Evolutionary conservation across 2,329 filamentous ascomycete genomes (phyloP).

Genomic region (Fusarium heterosporum): DNA sequence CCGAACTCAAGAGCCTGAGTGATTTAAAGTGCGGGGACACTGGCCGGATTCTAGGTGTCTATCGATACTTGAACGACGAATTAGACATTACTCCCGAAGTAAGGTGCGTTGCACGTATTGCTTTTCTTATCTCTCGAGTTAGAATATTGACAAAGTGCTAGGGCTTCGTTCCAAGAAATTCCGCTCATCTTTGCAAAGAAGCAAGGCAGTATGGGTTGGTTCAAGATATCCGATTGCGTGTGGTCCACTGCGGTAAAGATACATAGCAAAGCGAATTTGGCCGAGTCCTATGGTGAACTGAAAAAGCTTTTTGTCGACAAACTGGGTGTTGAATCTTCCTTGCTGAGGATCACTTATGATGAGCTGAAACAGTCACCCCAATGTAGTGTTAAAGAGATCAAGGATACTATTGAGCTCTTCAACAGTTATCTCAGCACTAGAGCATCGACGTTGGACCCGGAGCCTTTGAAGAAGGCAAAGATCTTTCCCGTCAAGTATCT

Average conservation of each 20-base stretch:
- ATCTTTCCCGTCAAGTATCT: constrained; percentile 27
- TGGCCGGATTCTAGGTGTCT: too few species aligned
- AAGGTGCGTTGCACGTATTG: too few species aligned
- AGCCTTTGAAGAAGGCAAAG: constrained; percentile 24
- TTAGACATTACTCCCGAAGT: too few species aligned
- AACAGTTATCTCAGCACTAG: constrained; percentile 14
- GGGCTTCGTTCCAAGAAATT: too few species aligned
- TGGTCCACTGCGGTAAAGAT: constrained; percentile 30
- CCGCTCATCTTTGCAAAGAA: too few species aligned
- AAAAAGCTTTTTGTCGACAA: constrained; percentile 29
- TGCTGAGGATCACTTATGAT: constrained; percentile 29
- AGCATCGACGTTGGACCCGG: background rate
- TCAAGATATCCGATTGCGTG: constrained; percentile 25
- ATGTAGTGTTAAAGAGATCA: constrained; percentile 13
- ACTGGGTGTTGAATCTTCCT: constrained; percentile 22
- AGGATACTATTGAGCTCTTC: constrained; percentile 11
- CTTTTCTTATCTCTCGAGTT: too few species aligned
- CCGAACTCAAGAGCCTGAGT: too few species aligned
- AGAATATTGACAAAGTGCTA: too few species aligned
- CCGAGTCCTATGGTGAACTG: constrained; percentile 6
- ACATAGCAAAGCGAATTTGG: constrained; percentile 22
- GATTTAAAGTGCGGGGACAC: too few species aligned
- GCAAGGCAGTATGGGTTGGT: constrained; percentile 9
- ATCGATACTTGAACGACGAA: too few species aligned
- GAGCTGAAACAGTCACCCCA: constrained; percentile 17